Conservation (phyloP, 352 stramenopile genomes). For the Thalassiosira livingstoniorum region DNA sequence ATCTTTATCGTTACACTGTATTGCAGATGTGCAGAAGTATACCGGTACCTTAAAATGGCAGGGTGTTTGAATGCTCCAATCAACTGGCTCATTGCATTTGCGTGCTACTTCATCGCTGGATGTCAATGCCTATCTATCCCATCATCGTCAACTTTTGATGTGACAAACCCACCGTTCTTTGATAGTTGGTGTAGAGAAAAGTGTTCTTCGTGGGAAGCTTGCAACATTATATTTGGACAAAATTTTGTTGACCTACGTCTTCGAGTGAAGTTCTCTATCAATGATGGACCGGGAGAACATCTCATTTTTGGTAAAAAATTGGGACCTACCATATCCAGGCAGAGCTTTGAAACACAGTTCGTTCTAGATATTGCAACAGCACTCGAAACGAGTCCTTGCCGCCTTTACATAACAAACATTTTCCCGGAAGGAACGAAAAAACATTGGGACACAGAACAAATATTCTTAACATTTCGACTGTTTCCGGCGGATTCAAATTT, state of each 20-base stretch:
- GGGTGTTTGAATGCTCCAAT: no score
- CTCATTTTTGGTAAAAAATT: constrained; percentile 79
- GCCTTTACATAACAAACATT: constrained; percentile 57
- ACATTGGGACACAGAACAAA: constrained; percentile 63
- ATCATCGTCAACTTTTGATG: no score
- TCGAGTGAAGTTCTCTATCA: constrained; percentile 69
- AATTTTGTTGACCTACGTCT: constrained; percentile 68
- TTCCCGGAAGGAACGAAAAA: constrained; percentile 31
- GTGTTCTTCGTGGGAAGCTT: constrained; percentile 40
- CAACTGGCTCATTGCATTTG: no score
- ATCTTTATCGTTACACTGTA: no score
- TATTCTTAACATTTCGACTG: constrained; percentile 84
- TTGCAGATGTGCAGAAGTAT: no score
- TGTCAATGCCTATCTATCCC: no score
- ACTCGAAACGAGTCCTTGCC: constrained; percentile 71
- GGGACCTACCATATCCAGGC: constrained; percentile 74
- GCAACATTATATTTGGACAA: constrained; percentile 38
- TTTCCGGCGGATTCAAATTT: constrained; percentile 56
- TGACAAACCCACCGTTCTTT: constrained; percentile 34
- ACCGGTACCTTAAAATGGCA: no score
- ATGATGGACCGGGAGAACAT: constrained; percentile 79
- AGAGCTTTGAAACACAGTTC: constrained; percentile 87
- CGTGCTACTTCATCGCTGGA: no score
- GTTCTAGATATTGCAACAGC: constrained; percentile 78
- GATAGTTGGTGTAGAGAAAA: constrained; percentile 55